Conservation (phyloP, 345 rosid genomes). For the Sonneratia caseolaris region DNA sequence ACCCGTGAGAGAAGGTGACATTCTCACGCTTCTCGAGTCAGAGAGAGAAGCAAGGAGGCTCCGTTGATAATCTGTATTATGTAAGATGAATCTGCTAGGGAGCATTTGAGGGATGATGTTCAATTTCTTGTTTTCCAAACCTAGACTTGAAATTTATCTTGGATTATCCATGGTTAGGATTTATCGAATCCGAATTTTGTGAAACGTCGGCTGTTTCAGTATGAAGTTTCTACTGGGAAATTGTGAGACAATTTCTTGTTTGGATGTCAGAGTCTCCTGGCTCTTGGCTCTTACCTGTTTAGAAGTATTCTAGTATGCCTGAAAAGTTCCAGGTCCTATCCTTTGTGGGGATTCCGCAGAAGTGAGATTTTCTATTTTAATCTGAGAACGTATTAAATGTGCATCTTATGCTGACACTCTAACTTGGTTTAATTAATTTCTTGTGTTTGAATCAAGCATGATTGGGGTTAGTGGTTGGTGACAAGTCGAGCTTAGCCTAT, state of each 20-base stretch:
- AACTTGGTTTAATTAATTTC: not conserved
- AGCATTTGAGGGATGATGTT: not conserved
- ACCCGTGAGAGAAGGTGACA: constrained; percentile 75
- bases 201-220: not conserved
- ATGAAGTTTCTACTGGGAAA: not conserved
- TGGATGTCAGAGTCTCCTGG: not conserved
- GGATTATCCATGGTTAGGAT: not conserved
- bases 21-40: constrained; percentile 72
- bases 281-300: not conserved
- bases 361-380: too few relatives aligned
- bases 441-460: too few relatives aligned
- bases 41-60: constrained; percentile 90
- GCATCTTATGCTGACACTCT: not conserved
- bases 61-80: constrained; percentile 24
- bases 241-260: not conserved
- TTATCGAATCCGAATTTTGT: not conserved
- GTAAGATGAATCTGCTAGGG: not conserved
- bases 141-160: not conserved
- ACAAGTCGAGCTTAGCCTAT: too few relatives aligned
- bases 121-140: not conserved
- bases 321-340: too few relatives aligned
- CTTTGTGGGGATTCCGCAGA: too few relatives aligned
- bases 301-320: too few relatives aligned
- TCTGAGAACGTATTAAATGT: too few relatives aligned
- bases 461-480: too few relatives aligned